Evolutionary conservation across 164 flowering plant genomes (phyloP), one percentile per base, ranked within the genome.

Genomic region (Sextonia rubra): DNA sequence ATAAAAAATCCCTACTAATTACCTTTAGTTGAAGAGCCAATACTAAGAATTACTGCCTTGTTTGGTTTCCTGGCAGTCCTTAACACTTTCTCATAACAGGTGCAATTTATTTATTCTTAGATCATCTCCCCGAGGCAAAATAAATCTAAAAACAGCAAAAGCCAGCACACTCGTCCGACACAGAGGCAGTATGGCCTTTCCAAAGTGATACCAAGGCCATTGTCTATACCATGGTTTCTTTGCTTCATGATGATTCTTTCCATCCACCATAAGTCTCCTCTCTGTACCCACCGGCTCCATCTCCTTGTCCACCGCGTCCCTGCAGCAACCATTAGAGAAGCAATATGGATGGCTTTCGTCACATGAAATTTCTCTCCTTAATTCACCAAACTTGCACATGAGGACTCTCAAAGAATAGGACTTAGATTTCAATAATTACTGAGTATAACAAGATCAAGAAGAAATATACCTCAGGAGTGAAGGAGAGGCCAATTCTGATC

Each of bases 401-500:
- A 48, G 15, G 17, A 11, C 55, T 11, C 55, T 15, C 12, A 48
- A 52, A 52, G 20, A 52, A 52, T 17, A 52, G 58, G 17, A 52
- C 58, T 52, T 52, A 17, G 58, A 20, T 52, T 52, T 52, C 20
- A 52, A 15, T 52, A 18, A 52, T 15, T 52, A 5, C n/a, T 14
- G 4, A 15, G 58, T 52, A 20, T 52, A 17, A 52, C 4, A 17
- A 22, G 20, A 47, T 62, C 7, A 9, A 47, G 60, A 71, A 17
- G 3, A 52, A 14, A 69, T 12, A 65, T 79, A 83, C 92, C 86
- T 84, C 81, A 0, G 86, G 87, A 17, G 81, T 85, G 81, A 90
- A 91, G 24, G 78, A 77, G 64, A 93, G 94, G 78, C 87, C 89
- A 71, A 91, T 62, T 73, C 69, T 87, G 25, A 92, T 86, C 86